phyloP scores from a whole-genome alignment of 2,329 filamentous ascomycete genomes.

The Ophiostoma sp. region DNA sequence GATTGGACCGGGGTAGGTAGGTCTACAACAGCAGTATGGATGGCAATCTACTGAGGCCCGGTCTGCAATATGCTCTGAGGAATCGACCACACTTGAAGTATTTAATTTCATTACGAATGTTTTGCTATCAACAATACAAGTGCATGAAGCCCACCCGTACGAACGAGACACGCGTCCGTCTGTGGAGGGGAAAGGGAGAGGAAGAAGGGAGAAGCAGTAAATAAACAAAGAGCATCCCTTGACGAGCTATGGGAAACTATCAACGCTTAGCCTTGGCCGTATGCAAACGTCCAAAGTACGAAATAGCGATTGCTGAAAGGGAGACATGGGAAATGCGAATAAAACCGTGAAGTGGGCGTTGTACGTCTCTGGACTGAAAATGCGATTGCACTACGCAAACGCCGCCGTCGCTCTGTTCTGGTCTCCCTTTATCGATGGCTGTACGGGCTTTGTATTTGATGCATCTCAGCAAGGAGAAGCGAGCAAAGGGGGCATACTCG shows the following conservation, averaged over 20 bases:
- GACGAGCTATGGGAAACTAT: background rate
- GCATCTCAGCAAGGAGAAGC: background rate
- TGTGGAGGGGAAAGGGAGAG: background rate
- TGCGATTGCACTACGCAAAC: background rate
- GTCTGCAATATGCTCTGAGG: background rate
- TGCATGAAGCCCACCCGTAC: too few species aligned
- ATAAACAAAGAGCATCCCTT: slow-evolving; percentile 6
- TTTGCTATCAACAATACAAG: too few species aligned
- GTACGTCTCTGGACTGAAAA: background rate
- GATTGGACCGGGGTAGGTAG: background rate
- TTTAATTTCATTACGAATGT: background rate
- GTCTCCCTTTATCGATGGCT: background rate
- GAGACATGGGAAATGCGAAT: background rate
- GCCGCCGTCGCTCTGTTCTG: background rate
- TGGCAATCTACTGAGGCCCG: background rate
- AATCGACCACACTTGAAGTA: background rate
- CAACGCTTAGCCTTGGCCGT: background rate
- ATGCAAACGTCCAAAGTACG: background rate
- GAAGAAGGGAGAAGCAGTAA: background rate
- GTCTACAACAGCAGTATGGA: background rate
- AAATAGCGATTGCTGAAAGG: background rate
- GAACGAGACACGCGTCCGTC: background rate
- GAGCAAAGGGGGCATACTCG: background rate
- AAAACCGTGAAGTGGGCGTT: background rate
- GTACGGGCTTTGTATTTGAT: background rate